Base-by-base conservation (phyloP, 768 basidiomycete genomes). In the Pisolithus albus region DNA sequence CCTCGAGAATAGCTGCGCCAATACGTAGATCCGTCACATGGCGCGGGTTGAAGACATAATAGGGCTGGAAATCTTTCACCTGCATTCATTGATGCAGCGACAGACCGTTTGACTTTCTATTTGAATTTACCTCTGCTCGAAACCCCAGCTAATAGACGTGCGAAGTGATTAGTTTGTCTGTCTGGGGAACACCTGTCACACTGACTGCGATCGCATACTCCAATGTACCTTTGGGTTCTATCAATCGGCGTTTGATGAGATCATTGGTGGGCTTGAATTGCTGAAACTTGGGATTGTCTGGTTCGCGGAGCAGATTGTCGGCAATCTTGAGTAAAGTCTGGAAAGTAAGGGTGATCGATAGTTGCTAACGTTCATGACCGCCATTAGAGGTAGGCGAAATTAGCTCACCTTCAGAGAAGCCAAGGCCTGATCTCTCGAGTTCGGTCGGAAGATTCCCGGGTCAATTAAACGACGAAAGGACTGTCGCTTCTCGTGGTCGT, bases 161-260 rank as follows among this genome's bases (percentile, higher is more conserved):
- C 44, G 40, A 24, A 26, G 7, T 13, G 42, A 55, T 52, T 42
- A 50, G 42, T 49, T 55, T 10, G 21, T 5, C 16, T 18, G 32
- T 19, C 10, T 18, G 32, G 43, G 21, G 34, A 32, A 21, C 4
- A 32, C n/a, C n/a, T 26, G 3, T 43, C 16, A 75, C 16, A 75
- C 85, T 67, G 28, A 88, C 89, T 60, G 79, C 86, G 39, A 88
- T 74, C 1, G 86, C 88, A 70, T 86, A 92, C 64, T 92, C 89
- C 37, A 92, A 69, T 0, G 86, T 75, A 3, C 89, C 67, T 71
- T 84, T 80, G 13, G 81, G 81, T 38, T 88, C 78, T 15, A 92
- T 75, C 28, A 92, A 63, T 54, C 80, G 69, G 15, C 76, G 73
- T 69, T 86, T 78, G 71, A 91, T 86, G 19, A 70, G 70, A 30